Evolutionary conservation across 192 early-diverging fungal species (phyloP).

Genomic region (Phycomyces blakesleeanus): DNA sequence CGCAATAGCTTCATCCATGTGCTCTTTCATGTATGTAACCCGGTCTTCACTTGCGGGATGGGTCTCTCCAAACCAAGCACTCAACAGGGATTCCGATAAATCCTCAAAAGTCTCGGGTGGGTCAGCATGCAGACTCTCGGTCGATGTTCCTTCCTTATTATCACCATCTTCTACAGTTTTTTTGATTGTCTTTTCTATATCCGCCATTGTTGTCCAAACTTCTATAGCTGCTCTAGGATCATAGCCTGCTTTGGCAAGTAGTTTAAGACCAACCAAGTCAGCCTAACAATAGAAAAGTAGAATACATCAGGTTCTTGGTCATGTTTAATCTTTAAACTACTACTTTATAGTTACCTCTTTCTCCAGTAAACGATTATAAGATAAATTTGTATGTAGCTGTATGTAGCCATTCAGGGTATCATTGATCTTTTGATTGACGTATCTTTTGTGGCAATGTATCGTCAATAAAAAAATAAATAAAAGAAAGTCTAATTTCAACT

Average conservation of each 20-base stretch:
- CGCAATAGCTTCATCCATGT: slow-evolving; percentile 13
- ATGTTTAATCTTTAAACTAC: too few species aligned
- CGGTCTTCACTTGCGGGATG: slow-evolving; percentile 22
- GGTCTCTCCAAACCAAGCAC: slow-evolving; percentile 20
- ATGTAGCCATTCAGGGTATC: slow-evolving; percentile 1
- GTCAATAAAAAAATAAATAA: too few species aligned
- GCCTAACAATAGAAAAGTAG: slow-evolving; percentile 20
- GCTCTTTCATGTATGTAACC: slow-evolving; percentile 21
- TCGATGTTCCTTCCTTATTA: not conserved
- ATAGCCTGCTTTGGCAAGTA: slow-evolving; percentile 49
- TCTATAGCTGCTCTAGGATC: slow-evolving; percentile 42
- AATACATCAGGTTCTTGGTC: not conserved
- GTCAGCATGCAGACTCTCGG: too few species aligned
- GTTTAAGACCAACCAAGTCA: slow-evolving; percentile 40
- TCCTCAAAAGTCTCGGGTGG: not conserved
- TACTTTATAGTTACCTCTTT: too few species aligned
- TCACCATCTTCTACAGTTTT: not conserved
- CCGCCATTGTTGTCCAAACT: slow-evolving; percentile 46
- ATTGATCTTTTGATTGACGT: slow-evolving; percentile 33
- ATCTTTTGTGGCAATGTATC: slow-evolving; percentile 1
- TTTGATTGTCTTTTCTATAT: slow-evolving; percentile 6
- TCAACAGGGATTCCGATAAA: slow-evolving; percentile 11
- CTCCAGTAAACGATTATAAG: too few species aligned
- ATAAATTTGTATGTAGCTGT: too few species aligned
- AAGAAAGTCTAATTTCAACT: not conserved